phyloP scores from a whole-genome alignment of 768 basidiomycete species.

The Suillus placidus region DNA sequence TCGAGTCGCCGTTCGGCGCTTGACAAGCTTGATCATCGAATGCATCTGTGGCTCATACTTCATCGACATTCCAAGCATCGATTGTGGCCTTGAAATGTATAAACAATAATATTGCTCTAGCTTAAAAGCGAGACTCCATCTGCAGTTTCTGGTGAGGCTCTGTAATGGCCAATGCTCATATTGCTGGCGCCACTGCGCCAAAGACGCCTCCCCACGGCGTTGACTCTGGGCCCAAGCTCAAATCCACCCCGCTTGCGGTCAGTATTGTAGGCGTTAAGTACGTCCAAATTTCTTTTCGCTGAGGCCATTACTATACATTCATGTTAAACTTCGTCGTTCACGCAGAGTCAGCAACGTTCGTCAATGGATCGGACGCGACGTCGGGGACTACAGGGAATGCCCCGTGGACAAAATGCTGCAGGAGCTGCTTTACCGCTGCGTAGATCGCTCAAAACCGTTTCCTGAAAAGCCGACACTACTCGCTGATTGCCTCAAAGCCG shows the following conservation, averaged over 20 bases:
- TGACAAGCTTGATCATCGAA: too few relatives aligned
- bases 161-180: not conserved
- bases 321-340: not conserved
- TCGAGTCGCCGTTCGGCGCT: not conserved
- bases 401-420: not conserved
- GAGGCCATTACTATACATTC: not conserved
- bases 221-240: not conserved
- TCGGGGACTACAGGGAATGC: not conserved
- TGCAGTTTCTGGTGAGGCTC: not conserved
- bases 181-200: not conserved
- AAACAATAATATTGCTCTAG: not conserved
- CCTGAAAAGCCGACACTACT: slow-evolving; percentile 5
- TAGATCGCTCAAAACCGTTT: not conserved
- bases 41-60: not conserved
- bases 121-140: not conserved
- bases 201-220: not conserved
- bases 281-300: not conserved
- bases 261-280: not conserved
- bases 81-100: not conserved
- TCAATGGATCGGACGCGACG: not conserved
- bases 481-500: not conserved
- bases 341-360: not conserved
- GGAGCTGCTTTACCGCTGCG: slow-evolving; percentile 4
- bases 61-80: not conserved
- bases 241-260: slow-evolving; percentile 4